phyloP scores from a whole-genome alignment of 805 yeast genomes.

The Sungouiozyma intestinalis region DNA sequence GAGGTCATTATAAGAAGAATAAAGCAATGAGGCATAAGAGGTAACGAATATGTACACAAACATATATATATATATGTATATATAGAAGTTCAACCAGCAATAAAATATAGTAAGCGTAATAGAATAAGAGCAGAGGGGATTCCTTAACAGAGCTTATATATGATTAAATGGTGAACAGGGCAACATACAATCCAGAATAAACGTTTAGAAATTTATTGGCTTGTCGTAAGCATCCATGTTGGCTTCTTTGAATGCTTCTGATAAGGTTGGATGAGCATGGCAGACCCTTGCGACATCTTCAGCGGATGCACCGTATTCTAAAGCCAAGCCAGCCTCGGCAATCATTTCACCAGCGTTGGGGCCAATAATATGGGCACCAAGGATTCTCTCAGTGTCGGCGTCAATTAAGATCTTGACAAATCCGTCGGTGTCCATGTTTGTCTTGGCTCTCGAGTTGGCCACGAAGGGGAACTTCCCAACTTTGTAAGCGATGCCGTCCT shows the following conservation, averaged over 20 bases:
- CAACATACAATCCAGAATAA: not conserved
- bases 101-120: not conserved
- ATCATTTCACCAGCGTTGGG: conserved; percentile 99
- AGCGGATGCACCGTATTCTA: conserved; percentile 97
- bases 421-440: conserved; percentile 94
- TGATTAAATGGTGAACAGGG: not conserved
- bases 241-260: conserved; percentile 98
- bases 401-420: conserved; percentile 93
- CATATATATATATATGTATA: conserved; percentile 1
- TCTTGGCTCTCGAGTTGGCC: conserved; percentile 99
- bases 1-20: conserved; percentile 52
- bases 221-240: conserved; percentile 85
- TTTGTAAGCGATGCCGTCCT: conserved; percentile 81
- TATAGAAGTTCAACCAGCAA: not conserved
- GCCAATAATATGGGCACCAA: conserved; percentile 96
- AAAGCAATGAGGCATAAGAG: conserved; percentile 39
- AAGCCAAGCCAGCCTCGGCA: conserved; percentile 94
- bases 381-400: conserved; percentile 91
- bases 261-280: conserved; percentile 97
- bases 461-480: conserved; percentile 97
- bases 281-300: conserved; percentile 97
- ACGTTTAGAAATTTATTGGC: conserved; percentile 57
- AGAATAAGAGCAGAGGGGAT: not conserved
- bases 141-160: not conserved
- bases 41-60: not conserved